These are phyloP conservation scores for Fusarium siculi DNA, from an alignment of 2,329 filamentous ascomycete species.

Conservation along the genomic window DNA sequence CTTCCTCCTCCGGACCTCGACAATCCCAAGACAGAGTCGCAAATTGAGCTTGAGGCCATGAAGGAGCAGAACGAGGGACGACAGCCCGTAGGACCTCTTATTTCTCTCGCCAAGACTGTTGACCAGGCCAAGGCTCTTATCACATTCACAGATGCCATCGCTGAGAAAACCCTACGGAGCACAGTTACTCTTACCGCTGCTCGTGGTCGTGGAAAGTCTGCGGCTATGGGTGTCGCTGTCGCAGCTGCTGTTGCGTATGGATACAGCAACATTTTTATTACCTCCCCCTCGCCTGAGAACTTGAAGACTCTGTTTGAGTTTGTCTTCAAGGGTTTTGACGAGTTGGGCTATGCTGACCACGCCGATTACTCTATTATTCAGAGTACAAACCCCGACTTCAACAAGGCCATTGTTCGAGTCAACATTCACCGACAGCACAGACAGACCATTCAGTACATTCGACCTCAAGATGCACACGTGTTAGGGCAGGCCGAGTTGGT, in stretches of 20 bases:
- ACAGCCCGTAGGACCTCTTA: slow-evolving; percentile 84
- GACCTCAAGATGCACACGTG: slow-evolving; percentile 94
- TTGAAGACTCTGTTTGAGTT: slow-evolving; percentile 99
- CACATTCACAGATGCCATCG: slow-evolving; percentile 95
- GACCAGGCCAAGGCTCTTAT: slow-evolving; percentile 98
- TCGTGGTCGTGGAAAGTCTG: slow-evolving; percentile 96
- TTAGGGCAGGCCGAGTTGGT: slow-evolving; percentile 94
- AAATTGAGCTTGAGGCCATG: slow-evolving; percentile 83
- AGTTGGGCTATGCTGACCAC: slow-evolving; percentile 92
- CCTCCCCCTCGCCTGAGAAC: slow-evolving; percentile 96
- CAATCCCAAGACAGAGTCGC: slow-evolving; percentile 75
- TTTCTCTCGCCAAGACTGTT: slow-evolving; percentile 87
- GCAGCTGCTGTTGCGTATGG: slow-evolving; percentile 94
- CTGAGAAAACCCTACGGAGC: slow-evolving; percentile 93
- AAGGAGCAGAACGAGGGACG: slow-evolving; percentile 89
- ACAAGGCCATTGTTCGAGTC: slow-evolving; percentile 97
- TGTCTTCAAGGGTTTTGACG: slow-evolving; percentile 97
- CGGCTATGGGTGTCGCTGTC: slow-evolving; percentile 91
- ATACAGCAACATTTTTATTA: slow-evolving; percentile 99
- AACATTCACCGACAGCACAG: slow-evolving; percentile 95
- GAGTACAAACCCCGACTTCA: slow-evolving; percentile 97
- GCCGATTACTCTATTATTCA: slow-evolving; percentile 98
- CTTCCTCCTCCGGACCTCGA: slow-evolving; percentile 81
- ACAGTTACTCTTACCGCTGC: slow-evolving; percentile 94
- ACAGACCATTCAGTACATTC: slow-evolving; percentile 98